Conservation (phyloP, 2,329 filamentous ascomycete genomes). For the Colletotrichum kahawae region DNA sequence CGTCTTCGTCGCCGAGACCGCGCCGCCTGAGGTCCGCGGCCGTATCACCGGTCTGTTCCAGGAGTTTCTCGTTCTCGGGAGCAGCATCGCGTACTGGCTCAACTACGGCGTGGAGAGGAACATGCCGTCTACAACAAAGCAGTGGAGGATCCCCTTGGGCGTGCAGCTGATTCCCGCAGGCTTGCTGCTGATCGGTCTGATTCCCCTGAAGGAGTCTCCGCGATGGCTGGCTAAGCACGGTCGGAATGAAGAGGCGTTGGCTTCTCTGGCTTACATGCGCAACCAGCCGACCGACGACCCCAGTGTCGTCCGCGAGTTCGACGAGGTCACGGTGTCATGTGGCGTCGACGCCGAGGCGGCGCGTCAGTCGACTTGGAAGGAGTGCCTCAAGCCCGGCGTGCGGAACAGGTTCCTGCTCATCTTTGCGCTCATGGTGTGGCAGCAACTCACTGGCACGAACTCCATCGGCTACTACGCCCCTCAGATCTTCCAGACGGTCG, state of each 20-base stretch:
- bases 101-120: not conserved
- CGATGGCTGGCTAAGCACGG: not conserved
- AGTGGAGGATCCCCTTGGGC: not conserved
- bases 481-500: not conserved
- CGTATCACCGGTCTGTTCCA: not conserved
- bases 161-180: not conserved
- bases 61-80: not conserved
- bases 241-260: not conserved
- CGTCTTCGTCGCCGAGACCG: not conserved
- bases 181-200: not conserved
- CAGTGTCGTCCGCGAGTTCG: not conserved
- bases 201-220: not conserved
- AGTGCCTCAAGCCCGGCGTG: not conserved
- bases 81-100: not conserved
- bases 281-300: not conserved
- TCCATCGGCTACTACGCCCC: not conserved
- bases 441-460: not conserved
- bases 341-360: not conserved
- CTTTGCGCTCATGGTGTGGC: not conserved
- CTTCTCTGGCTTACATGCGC: not conserved
- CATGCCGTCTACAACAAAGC: not conserved
- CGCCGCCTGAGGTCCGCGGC: conserved; percentile 18
- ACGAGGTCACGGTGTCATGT: not conserved
- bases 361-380: not conserved
- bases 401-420: not conserved